Percentiles rank a stretch among this genome's conserved stretches.
phyloP scores from a whole-genome alignment of 768 basidiomycete species.

The Tylopilus felleus region DNA sequence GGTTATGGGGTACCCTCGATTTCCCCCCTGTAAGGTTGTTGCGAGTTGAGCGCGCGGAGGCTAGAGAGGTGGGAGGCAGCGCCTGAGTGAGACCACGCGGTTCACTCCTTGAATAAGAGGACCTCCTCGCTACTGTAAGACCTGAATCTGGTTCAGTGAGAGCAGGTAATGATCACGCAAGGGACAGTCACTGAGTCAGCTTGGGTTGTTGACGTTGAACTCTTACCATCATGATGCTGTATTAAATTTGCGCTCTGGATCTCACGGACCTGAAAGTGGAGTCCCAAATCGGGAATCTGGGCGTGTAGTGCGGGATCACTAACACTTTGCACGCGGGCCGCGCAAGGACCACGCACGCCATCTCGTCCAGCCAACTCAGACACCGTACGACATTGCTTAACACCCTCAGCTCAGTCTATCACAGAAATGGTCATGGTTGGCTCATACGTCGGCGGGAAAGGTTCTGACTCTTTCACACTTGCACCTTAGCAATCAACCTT shows the following conservation, averaged over 20 bases:
- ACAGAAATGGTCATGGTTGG: neutral
- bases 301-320: neutral
- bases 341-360: no score
- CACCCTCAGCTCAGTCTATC: no score
- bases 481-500: neutral
- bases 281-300: slow-evolving; percentile 13
- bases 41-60: neutral
- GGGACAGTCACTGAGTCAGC: neutral
- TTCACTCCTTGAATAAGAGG: neutral
- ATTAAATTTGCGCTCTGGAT: slow-evolving; percentile 15
- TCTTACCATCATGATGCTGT: slow-evolving; percentile 14
- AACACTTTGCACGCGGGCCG: neutral
- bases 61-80: neutral
- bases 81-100: neutral
- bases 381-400: no score
- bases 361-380: no score
- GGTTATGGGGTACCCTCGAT: neutral
- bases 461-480: neutral
- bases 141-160: neutral
- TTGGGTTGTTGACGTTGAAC: neutral
- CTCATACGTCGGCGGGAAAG: neutral
- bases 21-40: slow-evolving; percentile 6
- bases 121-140: neutral
- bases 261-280: slow-evolving; percentile 21
- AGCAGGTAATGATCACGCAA: neutral